Conservation (phyloP, 495 filamentous ascomycete genomes). For the Pseudevernia furfuracea region DNA sequence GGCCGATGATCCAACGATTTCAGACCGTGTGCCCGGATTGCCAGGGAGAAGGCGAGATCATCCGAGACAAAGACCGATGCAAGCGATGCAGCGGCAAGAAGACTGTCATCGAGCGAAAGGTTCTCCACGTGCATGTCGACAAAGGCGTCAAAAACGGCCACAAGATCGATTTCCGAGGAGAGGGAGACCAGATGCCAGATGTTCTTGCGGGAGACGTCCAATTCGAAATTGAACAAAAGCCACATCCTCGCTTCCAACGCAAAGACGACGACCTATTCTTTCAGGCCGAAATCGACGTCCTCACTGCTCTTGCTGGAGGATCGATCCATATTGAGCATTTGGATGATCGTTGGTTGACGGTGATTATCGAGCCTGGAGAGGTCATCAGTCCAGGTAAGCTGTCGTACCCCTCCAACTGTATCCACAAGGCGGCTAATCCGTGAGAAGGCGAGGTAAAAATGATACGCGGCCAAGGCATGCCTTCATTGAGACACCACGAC, state of each 20-base stretch:
- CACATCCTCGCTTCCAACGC: slow-evolving; percentile 87
- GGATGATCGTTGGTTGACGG: slow-evolving; percentile 90
- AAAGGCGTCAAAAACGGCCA: slow-evolving; percentile 86
- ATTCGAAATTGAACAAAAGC: slow-evolving; percentile 98
- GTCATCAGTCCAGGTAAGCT: slow-evolving; percentile 85
- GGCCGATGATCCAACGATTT: slow-evolving; percentile 99
- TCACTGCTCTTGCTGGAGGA: slow-evolving; percentile 90
- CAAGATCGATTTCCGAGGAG: slow-evolving; percentile 91
- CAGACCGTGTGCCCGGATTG: slow-evolving; percentile 99
- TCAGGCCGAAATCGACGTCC: slow-evolving; percentile 89
- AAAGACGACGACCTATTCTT: slow-evolving; percentile 96
- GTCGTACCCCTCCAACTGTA: neutral
- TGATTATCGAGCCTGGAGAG: slow-evolving; percentile 85
- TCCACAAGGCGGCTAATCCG: slow-evolving; percentile 23
- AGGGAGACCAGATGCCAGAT: slow-evolving; percentile 94
- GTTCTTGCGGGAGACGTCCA: slow-evolving; percentile 89
- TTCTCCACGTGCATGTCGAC: slow-evolving; percentile 96
- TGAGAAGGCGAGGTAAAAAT: slow-evolving; percentile 77
- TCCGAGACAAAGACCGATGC: slow-evolving; percentile 93
- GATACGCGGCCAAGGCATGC: slow-evolving; percentile 97
- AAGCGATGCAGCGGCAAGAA: slow-evolving; percentile 94
- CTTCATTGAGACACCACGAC: slow-evolving; percentile 91
- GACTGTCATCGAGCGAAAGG: slow-evolving; percentile 93
- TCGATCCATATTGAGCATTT: slow-evolving; percentile 88
- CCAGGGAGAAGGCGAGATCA: slow-evolving; percentile 90